Conservation (phyloP, 768 basidiomycete species). For the Trametes maxima region DNA sequence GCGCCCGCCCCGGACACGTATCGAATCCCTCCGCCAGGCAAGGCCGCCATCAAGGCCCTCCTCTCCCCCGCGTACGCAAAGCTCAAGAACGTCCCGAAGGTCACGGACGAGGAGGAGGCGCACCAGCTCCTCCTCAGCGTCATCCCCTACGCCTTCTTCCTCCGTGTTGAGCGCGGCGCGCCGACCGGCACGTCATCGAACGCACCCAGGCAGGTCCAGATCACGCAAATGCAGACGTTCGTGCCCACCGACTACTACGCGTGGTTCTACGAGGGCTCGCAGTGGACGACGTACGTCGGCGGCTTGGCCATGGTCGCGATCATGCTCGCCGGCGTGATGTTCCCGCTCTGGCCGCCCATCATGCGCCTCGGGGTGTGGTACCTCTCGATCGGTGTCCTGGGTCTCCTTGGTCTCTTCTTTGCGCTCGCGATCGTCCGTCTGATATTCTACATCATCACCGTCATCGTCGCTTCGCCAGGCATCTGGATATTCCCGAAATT, state of each 20-base stretch:
- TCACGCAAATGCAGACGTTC: constrained; percentile 83
- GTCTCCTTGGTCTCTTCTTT: constrained; percentile 88
- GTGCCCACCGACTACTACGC: constrained; percentile 84
- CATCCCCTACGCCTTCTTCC: constrained; percentile 88
- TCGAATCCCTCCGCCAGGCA: constrained; percentile 54
- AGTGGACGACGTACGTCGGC: constrained; percentile 90
- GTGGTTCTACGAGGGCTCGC: constrained; percentile 96
- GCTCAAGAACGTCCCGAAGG: constrained; percentile 73
- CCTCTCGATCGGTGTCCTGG: constrained; percentile 84
- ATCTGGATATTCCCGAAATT: constrained; percentile 99
- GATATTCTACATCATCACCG: constrained; percentile 92
- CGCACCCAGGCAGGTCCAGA: constrained; percentile 78
- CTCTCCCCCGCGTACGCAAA: constrained; percentile 92
- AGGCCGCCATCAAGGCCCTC: constrained; percentile 89
- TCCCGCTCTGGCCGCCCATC: constrained; percentile 95
- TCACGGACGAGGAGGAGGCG: constrained; percentile 79
- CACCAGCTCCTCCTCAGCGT: constrained; percentile 62
- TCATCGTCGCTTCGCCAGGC: constrained; percentile 82
- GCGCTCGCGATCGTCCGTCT: constrained; percentile 87
- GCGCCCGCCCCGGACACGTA: constrained; percentile 2
- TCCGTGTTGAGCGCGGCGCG: constrained; percentile 81
- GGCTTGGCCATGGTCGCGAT: constrained; percentile 89
- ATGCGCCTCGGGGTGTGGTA: constrained; percentile 97
- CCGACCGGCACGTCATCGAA: constrained; percentile 63
- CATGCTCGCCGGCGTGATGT: constrained; percentile 98